phyloP scores from a whole-genome alignment of 2,329 filamentous ascomycete species.

The Orbilia ellipsospora region DNA sequence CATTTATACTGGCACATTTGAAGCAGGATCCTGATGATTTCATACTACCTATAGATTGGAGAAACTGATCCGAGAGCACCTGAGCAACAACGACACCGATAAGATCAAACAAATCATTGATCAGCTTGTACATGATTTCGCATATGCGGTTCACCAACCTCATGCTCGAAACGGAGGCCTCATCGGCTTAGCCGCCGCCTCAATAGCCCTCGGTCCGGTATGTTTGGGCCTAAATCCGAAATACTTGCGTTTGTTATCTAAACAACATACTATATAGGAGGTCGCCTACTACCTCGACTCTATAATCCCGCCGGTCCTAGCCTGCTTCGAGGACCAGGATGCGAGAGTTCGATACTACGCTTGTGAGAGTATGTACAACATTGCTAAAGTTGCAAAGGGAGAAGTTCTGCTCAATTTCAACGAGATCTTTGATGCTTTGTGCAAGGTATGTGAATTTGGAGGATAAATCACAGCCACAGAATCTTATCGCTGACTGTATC shows the following conservation, averaged over 20 bases:
- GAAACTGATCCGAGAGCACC: conserved; percentile 85
- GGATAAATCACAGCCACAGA: not conserved
- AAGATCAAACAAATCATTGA: conserved; percentile 88
- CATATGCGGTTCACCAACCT: conserved; percentile 95
- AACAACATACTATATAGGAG: conserved; percentile 70
- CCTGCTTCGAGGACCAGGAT: conserved; percentile 98
- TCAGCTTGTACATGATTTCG: conserved; percentile 96
- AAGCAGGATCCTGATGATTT: conserved; percentile 8
- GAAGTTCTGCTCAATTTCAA: conserved; percentile 98
- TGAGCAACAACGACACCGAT: conserved; percentile 79
- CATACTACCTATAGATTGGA: conserved; percentile 80
- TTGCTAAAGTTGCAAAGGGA: conserved; percentile 98
- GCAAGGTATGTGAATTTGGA: conserved; percentile 74
- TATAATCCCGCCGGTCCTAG: conserved; percentile 94
- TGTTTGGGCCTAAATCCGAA: conserved; percentile 62
- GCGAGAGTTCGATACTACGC: conserved; percentile 95
- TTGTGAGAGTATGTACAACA: conserved; percentile 99
- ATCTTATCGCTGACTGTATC: conserved; percentile 9
- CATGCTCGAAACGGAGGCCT: conserved; percentile 96
- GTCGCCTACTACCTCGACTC: conserved; percentile 90
- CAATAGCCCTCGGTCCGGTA: conserved; percentile 92
- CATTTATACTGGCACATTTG: not conserved
- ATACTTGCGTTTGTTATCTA: conserved; percentile 31
- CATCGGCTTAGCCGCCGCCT: conserved; percentile 93
- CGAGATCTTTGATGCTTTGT: conserved; percentile 95